Base-by-base conservation (phyloP, 805 yeast species). In the Saccharomycopsis fodiens region DNA sequence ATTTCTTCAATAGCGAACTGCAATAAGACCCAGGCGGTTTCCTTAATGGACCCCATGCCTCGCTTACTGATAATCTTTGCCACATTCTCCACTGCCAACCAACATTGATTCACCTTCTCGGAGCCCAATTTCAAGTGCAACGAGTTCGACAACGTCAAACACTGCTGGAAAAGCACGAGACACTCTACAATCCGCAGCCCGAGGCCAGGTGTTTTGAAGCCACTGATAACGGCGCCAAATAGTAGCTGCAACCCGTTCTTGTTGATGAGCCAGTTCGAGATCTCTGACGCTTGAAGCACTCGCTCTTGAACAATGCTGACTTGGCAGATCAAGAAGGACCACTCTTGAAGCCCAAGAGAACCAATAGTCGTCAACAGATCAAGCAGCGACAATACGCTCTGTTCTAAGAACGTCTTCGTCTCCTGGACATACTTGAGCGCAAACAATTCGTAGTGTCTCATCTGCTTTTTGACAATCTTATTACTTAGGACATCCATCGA, bases 381-480 rank as follows among this genome's bases (percentile, higher is more conserved):
- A 25, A 25, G 29, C 10, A 25, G 10, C 10, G 6, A 7, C 29
- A 10, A 7, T 10, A 25, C 29, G 10, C 10, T 6, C 29, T 25
- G 10, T 25, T 25, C 29, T 7, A 10, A 25, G 10, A 25, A 25
- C 29, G 29, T 25, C 29, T 7, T 10, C 10, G 29, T 25, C 29
- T 25, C 10, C 10, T 32, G 39, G 21, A 34, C 32, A 34, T 35
- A 29, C 32, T 44, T 47, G 8, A n/a, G 27, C 23, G 36, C 13
- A 16, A 44, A 39, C 15, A 47, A 40, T 12, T 25, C 31, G 29
- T 47, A 44, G 20, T 44, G 41, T 23, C 21, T 29, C 23, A 47
- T 21, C 25, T 47, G 48, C 2, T 12, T 16, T 13, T 47, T 42
- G 16, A 44, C 20, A 34, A 47, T 40, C 17, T 29, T 32, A 20